Evolutionary conservation across 1,284 basidiomycete genomes (phyloP), one percentile per base, ranked within the genome.

Genomic region (Phellopilus nigrolimitatus): DNA sequence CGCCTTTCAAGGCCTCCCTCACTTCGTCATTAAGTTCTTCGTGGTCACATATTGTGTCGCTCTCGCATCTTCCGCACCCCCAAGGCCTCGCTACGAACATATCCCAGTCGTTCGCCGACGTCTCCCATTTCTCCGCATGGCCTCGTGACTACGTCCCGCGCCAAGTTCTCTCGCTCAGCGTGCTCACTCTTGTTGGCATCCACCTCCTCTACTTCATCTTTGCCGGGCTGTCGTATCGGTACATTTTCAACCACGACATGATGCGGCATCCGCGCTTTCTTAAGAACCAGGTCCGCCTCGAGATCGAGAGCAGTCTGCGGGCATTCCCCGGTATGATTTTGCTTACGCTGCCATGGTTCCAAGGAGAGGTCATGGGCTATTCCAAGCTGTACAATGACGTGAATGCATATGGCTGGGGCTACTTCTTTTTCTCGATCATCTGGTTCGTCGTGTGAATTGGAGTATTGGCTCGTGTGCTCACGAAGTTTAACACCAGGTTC

Each of bases 221-320:
- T 62, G 94, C 94, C 22, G 72, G 77, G 25, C 65, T 93, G 9
- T 92, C 92, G 3, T 99, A 94, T 71, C 73, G 71, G 51, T 87
- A 78, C 68, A 80, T 99, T 55, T 99, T 97, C 79, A 95, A 99
- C 71, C 88, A 94, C 62, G 84, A 95, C 21, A 92, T 99, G 83
- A 94, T 94, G 84, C 80, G 81, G 44, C 95, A 99, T 71, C 97
- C 95, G 0, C 80, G 88, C 27, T 99, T 95, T 73, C 75, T 97
- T 48, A 88, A 91, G 64, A 80, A 91, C 62, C 95, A 97, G 68
- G 79, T 92, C 56, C 75, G 76, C 56, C 74, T 83, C 55, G 95
- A 99, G 71, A 98, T 99, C 58, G 70, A 78, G 57, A 70, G 69
- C 47, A 91, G 87, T 52, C 58, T 97, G 50, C 73, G 75, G 43